A percentile compares a stretch with the other conserved stretches of the same genome.
phyloP scores from a whole-genome alignment of 495 filamentous ascomycete species.

The Pseudomonodictys pantanalensis region DNA sequence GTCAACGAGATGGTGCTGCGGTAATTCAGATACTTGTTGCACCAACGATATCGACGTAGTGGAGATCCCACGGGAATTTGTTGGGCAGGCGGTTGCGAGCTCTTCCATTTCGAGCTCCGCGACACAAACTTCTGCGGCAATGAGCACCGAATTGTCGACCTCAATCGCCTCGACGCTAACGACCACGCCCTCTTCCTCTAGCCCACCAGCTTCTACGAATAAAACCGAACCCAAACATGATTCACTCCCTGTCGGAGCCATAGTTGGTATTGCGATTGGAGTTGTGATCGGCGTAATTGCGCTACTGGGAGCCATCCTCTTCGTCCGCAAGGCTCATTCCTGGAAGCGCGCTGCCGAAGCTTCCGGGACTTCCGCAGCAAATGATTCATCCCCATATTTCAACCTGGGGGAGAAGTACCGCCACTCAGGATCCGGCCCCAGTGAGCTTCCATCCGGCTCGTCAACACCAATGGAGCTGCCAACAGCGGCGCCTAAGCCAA shows the following conservation, averaged over 20 bases:
- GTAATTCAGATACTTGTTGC: conserved; percentile 1
- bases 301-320: neutral
- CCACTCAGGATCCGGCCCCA: neutral
- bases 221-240: neutral
- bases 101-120: neutral
- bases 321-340: neutral
- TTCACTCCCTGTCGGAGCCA: neutral
- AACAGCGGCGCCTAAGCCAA: neutral
- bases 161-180: neutral
- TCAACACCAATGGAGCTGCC: neutral
- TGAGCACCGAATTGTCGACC: neutral
- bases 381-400: neutral
- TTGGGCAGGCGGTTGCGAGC: neutral
- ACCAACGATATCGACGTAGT: neutral
- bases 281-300: neutral
- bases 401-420: neutral
- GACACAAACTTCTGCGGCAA: neutral
- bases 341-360: neutral
- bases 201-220: neutral
- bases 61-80: neutral
- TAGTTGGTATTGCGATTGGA: neutral
- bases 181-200: neutral
- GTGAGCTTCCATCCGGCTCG: neutral
- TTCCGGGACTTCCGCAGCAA: neutral
- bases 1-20: conserved; percentile 10